Percentiles rank a stretch among this genome's conserved stretches.
Conservation (phyloP, 1,284 basidiomycete species). For the Tetrapyrgos nigripes region DNA sequence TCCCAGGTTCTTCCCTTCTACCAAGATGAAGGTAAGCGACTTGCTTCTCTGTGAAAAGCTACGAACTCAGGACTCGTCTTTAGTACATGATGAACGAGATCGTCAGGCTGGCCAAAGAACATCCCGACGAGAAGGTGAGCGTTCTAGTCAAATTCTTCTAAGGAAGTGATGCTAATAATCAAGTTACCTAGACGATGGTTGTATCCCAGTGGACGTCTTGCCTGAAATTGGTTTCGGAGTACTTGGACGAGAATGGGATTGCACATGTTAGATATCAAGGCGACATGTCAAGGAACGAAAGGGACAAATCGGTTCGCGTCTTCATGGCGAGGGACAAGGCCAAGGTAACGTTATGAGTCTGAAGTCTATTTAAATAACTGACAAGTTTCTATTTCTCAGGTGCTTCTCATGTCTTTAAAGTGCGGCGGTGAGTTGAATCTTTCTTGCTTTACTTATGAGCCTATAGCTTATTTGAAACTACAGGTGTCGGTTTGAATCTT, state of each 20-base stretch:
- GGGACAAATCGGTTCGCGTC: slow-evolving; percentile 55
- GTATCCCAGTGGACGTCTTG: slow-evolving; percentile 70
- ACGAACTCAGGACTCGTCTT: slow-evolving; percentile 2
- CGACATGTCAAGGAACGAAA: slow-evolving; percentile 57
- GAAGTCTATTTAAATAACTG: no score
- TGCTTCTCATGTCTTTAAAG: slow-evolving; percentile 68
- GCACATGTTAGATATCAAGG: slow-evolving; percentile 65
- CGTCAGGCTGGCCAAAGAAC: slow-evolving; percentile 41
- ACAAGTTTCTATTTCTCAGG: no score
- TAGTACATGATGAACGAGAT: slow-evolving; percentile 64
- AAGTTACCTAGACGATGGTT: slow-evolving; percentile 50
- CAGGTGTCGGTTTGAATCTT: slow-evolving; percentile 61
- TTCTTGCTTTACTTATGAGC: background rate
- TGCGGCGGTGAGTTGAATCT: slow-evolving; percentile 52
- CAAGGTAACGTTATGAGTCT: slow-evolving; percentile 57
- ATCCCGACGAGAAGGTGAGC: slow-evolving; percentile 64
- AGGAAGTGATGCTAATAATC: slow-evolving; percentile 1
- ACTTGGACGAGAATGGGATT: slow-evolving; percentile 54
- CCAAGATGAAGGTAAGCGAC: slow-evolving; percentile 66
- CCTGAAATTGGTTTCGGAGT: slow-evolving; percentile 59
- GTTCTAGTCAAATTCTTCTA: background rate
- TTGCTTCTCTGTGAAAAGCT: background rate
- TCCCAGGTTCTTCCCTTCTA: slow-evolving; percentile 61
- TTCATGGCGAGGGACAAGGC: slow-evolving; percentile 66
- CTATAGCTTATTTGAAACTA: background rate